These are phyloP conservation scores for Wickerhamiella spandovensis DNA, from an alignment of 805 yeast genomes.

Conservation along the genomic window DNA sequence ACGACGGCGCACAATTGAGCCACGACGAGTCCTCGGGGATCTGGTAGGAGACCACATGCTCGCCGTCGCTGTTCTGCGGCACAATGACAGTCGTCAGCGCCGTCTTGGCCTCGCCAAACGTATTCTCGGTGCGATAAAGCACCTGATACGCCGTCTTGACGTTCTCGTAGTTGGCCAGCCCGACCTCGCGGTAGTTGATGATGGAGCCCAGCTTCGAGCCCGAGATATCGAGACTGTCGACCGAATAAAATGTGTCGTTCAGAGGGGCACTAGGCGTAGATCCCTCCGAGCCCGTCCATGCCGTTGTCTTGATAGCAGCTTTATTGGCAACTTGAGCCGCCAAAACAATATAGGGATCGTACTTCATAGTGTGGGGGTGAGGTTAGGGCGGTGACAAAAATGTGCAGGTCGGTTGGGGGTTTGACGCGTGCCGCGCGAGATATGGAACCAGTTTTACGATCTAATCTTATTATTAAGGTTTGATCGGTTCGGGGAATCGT, in stretches of 20 bases:
- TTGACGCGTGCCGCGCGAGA: background rate
- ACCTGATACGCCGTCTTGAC: slow-evolving; percentile 8
- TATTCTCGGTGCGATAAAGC: slow-evolving; percentile 8
- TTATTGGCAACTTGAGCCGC: background rate
- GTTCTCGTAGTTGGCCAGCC: slow-evolving; percentile 6
- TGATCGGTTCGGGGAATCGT: no score
- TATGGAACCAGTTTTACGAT: background rate
- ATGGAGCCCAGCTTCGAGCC: slow-evolving; percentile 11
- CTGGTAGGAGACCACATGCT: slow-evolving; percentile 19
- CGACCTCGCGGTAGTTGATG: slow-evolving; percentile 10
- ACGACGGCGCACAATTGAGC: slow-evolving; percentile 21
- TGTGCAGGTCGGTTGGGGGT: background rate
- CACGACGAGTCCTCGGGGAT: slow-evolving; percentile 19
- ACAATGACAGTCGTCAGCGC: slow-evolving; percentile 12
- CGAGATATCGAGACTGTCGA: slow-evolving; percentile 3
- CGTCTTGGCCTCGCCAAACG: slow-evolving; percentile 7
- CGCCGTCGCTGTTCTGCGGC: slow-evolving; percentile 4
- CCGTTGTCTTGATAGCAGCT: background rate
- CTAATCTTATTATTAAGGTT: background rate
- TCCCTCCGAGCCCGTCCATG: slow-evolving; percentile 12
- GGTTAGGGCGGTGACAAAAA: background rate
- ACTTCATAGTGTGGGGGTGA: background rate
- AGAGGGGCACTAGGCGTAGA: slow-evolving; percentile 7
- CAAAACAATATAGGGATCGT: background rate
- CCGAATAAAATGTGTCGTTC: slow-evolving; percentile 13